These are phyloP conservation scores for Pseudohyphozyma bogoriensis DNA, from an alignment of 768 basidiomycete genomes.

Conservation along the genomic window DNA sequence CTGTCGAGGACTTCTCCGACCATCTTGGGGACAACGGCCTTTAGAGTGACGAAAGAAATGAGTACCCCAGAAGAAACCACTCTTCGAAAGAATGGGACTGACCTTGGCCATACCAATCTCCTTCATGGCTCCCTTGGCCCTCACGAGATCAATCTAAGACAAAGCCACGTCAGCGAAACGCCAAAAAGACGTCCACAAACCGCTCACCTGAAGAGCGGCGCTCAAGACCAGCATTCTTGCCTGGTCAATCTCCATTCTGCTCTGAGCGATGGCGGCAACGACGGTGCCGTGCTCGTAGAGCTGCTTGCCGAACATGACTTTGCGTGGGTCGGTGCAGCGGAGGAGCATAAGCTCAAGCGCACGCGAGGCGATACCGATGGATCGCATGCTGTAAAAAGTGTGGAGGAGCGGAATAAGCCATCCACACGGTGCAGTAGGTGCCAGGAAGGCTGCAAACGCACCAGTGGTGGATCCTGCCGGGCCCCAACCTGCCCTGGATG, in stretches of 20 bases:
- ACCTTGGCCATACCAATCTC: constrained; percentile 98
- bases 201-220: constrained; percentile 66
- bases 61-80: background rate
- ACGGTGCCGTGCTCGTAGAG: constrained; percentile 85
- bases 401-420: too few species aligned
- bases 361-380: constrained; percentile 74
- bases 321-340: constrained; percentile 59
- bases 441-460: too few species aligned
- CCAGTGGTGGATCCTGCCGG: constrained; percentile 34
- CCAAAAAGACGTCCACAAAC: background rate
- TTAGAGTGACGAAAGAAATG: constrained; percentile 1
- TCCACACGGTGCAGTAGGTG: too few species aligned
- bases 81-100: constrained; percentile 5
- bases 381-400: constrained; percentile 79
- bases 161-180: background rate
- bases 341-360: constrained; percentile 80
- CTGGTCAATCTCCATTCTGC: constrained; percentile 83
- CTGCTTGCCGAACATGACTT: constrained; percentile 89
- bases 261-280: constrained; percentile 79
- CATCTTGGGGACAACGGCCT: constrained; percentile 93
- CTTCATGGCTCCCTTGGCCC: constrained; percentile 89
- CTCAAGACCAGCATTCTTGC: constrained; percentile 80
- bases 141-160: constrained; percentile 69
- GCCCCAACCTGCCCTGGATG: constrained; percentile 86
- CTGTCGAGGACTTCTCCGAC: constrained; percentile 80